Evolutionary conservation across 192 early-diverging fungal species (phyloP), one percentile per base, ranked within the genome.

Genomic region (Coemansia interrupta): DNA sequence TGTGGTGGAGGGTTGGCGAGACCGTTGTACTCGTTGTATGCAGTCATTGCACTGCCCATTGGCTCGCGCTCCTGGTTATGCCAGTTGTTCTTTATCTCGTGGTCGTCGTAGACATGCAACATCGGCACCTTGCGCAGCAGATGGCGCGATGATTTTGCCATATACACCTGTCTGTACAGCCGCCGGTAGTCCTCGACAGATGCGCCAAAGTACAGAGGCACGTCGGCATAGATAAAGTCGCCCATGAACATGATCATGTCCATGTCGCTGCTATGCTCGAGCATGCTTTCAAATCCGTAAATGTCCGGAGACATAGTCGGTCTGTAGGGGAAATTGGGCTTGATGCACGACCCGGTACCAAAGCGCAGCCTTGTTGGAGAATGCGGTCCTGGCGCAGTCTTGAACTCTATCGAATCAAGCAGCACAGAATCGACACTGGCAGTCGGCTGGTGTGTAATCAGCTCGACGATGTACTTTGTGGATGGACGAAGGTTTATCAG

Each of bases 11-110:
- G 73, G 36, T 78, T 79, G 5, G 72, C 45, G 19, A 32, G 32
- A 17, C 81, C 81, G 47, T 75, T 68, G 67, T 82, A 82, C 54
- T 76, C 72, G 61, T 69, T 38, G 52, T 65, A 82, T 0, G 81
- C 81, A 2, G 45, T 29, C 55, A 73, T 54, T n/a, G 81, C 81
- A 54, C 32, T 70, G 48, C 51, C 60, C 68, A 76, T 75, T 7
- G 76, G 76, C 32, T 51, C 45, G 11, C 42, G 15, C 18, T 72
- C 67, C 46, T 68, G 60, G 20, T 38, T 23, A 44, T 78, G 69
- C 81, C 81, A 82, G 66, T 82, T 76, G 64, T 82, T 82, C 51
- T 64, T 57, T 47, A 82, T 72, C 57, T 82, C 81, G 39, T 82
- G 81, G 66, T 82, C 81, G 58, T 82, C 81, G 47, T 82, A 82